phyloP scores from a whole-genome alignment of 2,329 filamentous ascomycete species.

The Colletotrichum tanaceti region DNA sequence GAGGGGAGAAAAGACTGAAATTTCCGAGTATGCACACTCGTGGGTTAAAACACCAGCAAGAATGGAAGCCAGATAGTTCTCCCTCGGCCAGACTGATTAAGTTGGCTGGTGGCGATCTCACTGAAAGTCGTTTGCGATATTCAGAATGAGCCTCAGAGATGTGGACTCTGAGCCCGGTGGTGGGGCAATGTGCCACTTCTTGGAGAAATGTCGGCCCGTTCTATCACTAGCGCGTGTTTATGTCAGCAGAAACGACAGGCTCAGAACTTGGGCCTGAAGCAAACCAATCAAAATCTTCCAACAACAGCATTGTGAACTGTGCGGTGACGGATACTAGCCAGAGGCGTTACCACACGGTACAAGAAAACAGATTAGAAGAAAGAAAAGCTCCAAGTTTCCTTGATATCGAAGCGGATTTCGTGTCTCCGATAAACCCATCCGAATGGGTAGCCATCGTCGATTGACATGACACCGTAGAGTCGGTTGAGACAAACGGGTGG shows the following conservation, averaged over 20 bases:
- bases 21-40: neutral
- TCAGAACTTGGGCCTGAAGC: too few relatives aligned
- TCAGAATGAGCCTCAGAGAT: constrained; percentile 21
- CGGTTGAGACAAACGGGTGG: constrained; percentile 25
- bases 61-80: neutral
- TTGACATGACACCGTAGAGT: constrained; percentile 21
- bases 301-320: neutral
- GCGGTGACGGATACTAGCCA: too few relatives aligned
- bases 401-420: neutral
- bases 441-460: constrained; percentile 11
- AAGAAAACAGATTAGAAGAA: too few relatives aligned
- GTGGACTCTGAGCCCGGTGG: constrained; percentile 1
- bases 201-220: constrained; percentile 19
- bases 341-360: too few relatives aligned
- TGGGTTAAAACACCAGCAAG: too few relatives aligned
- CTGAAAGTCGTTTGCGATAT: neutral
- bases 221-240: accelerated
- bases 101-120: constrained; percentile 10
- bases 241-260: neutral
- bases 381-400: neutral
- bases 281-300: constrained; percentile 4
- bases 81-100: constrained; percentile 1
- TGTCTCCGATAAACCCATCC: constrained; percentile 16
- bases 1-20: too few relatives aligned
- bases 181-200: neutral